Evolutionary conservation across 192 early-diverging fungal genomes (phyloP).

Genomic region (Phlyctochytrium arcticum): DNA sequence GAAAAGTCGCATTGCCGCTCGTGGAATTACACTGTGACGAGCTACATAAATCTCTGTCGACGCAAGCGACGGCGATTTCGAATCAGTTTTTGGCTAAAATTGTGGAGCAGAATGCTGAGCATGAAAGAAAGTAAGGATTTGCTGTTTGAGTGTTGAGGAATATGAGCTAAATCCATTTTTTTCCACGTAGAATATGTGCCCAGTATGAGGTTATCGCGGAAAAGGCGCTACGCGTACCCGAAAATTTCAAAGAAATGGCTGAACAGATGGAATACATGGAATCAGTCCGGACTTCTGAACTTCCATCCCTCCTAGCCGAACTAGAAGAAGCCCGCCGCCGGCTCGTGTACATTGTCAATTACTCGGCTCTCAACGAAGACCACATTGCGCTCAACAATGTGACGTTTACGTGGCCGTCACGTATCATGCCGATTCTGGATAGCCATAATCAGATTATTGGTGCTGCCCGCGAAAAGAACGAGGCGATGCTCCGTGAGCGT

Average conservation of each 20-base stretch:
- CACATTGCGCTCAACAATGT: slow-evolving; percentile 56
- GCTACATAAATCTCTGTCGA: slow-evolving; percentile 43
- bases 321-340: slow-evolving; percentile 49
- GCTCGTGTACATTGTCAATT: slow-evolving; percentile 54
- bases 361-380: slow-evolving; percentile 49
- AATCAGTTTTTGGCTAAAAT: slow-evolving; percentile 49
- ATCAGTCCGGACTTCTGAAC: slow-evolving; percentile 31
- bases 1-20: slow-evolving; percentile 47
- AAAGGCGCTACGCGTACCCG: slow-evolving; percentile 46
- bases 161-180: neutral
- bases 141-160: neutral
- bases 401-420: slow-evolving; percentile 60
- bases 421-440: slow-evolving; percentile 50
- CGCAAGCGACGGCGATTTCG: slow-evolving; percentile 35
- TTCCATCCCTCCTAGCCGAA: slow-evolving; percentile 45
- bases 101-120: slow-evolving; percentile 43
- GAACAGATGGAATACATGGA: slow-evolving; percentile 62
- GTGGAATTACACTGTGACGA: slow-evolving; percentile 50
- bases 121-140: slow-evolving; percentile 38
- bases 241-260: slow-evolving; percentile 64
- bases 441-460: slow-evolving; percentile 53
- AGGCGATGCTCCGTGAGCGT: slow-evolving; percentile 48
- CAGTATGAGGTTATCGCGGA: slow-evolving; percentile 51
- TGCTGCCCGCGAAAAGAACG: slow-evolving; percentile 50
- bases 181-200: slow-evolving; percentile 43